A percentile compares a stretch with the other conserved stretches of the same genome.
Conservation (phyloP, 2,329 filamentous ascomycete species). For the Alternaria infectoria region DNA sequence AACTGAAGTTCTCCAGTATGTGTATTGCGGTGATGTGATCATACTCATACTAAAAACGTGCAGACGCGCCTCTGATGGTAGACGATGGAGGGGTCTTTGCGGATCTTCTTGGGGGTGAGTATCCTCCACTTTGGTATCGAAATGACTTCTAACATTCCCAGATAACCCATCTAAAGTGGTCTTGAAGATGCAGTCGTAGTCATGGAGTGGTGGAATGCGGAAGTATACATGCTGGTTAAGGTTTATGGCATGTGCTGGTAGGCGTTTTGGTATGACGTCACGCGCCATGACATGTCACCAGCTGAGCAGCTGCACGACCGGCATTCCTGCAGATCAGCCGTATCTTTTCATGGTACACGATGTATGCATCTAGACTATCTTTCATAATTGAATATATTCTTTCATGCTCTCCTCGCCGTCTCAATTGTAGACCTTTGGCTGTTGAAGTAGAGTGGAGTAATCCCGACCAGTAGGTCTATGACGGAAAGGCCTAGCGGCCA, state of each 20-base stretch:
- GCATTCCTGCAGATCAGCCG: background rate
- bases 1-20: slow-evolving; percentile 25
- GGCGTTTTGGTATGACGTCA: background rate
- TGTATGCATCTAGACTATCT: background rate
- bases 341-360: background rate
- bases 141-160: background rate
- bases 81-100: slow-evolving; percentile 16
- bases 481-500: background rate
- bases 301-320: background rate
- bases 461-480: background rate
- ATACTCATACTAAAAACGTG: background rate
- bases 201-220: background rate
- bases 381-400: background rate
- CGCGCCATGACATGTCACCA: background rate
- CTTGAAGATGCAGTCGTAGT: slow-evolving; percentile 6
- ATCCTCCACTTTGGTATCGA: background rate
- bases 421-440: background rate
- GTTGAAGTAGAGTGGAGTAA: background rate
- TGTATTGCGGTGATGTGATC: background rate
- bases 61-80: slow-evolving; percentile 18
- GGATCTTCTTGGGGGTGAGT: slow-evolving; percentile 20
- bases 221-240: background rate
- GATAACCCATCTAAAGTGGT: slow-evolving; percentile 2
- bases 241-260: background rate
- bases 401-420: background rate